A percentile compares a stretch with the other conserved stretches of the same genome.
Evolutionary conservation across 495 filamentous ascomycete genomes (phyloP).

Genomic region (Penicillium steckii): DNA sequence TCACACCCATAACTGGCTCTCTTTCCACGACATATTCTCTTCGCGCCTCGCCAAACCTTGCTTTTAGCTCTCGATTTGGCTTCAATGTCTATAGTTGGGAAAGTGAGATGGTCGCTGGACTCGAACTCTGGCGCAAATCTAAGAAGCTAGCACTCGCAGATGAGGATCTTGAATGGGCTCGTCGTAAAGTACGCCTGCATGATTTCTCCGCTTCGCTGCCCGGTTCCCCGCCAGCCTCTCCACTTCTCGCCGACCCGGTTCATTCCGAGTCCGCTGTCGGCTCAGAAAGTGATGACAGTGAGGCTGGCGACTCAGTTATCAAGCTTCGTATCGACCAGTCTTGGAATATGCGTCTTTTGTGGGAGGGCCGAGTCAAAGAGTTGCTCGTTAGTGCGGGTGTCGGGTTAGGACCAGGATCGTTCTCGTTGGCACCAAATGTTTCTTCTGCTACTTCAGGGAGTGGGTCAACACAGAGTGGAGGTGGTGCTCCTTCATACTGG

Average conservation of each 20-base stretch:
- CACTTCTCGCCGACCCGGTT: conserved; percentile 21
- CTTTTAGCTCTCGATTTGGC: conserved; percentile 85
- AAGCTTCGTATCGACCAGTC: conserved; percentile 87
- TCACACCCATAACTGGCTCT: conserved; percentile 92
- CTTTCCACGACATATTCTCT: conserved; percentile 88
- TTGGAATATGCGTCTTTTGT: conserved; percentile 77
- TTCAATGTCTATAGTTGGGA: conserved; percentile 99
- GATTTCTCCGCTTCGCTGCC: conserved; percentile 25
- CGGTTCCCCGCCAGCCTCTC: conserved; percentile 20
- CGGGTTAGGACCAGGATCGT: conserved; percentile 59
- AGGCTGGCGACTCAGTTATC: conserved; percentile 79
- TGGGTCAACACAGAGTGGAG: conserved; percentile 57
- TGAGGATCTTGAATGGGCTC: conserved; percentile 47
- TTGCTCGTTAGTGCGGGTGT: conserved; percentile 87
- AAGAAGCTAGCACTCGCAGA: conserved; percentile 34
- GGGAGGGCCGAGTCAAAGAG: conserved; percentile 93
- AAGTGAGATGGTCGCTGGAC: conserved; percentile 85
- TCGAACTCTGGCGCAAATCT: conserved; percentile 77
- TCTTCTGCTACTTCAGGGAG: conserved; percentile 22
- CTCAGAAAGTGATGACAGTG: conserved; percentile 41
- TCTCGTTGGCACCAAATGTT: conserved; percentile 31
- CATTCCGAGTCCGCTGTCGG: conserved; percentile 15
- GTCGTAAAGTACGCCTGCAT: conserved; percentile 39
- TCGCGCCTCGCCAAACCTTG: conserved; percentile 73
- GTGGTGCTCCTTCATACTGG: conserved; percentile 56